phyloP scores from a whole-genome alignment of 495 filamentous ascomycete species.

The Ramalina peruviana region DNA sequence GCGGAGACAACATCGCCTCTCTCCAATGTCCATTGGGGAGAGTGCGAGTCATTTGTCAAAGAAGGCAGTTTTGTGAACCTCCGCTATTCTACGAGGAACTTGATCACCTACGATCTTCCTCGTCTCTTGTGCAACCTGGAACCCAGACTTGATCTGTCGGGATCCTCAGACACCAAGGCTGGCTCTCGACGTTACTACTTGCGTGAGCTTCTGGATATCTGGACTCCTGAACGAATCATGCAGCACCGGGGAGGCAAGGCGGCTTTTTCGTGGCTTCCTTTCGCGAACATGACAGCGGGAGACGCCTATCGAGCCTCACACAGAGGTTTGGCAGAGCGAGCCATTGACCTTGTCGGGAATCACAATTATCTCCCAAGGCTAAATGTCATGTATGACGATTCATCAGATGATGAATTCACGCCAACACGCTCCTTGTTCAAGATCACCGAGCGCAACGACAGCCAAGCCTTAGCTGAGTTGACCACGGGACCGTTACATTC shows the following conservation, averaged over 20 bases:
- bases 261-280: constrained; percentile 83
- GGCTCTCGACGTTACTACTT: constrained; percentile 68
- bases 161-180: constrained; percentile 54
- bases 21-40: constrained; percentile 70
- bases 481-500: constrained; percentile 61
- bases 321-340: constrained; percentile 50
- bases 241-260: constrained; percentile 37
- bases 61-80: constrained; percentile 71
- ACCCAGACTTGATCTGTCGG: constrained; percentile 63
- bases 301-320: constrained; percentile 55
- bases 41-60: constrained; percentile 85
- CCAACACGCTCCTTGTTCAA: constrained; percentile 68
- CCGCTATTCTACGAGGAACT: constrained; percentile 72
- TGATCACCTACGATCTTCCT: constrained; percentile 74
- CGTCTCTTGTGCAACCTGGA: constrained; percentile 61
- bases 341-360: constrained; percentile 37
- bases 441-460: constrained; percentile 56
- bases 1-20: constrained; percentile 82
- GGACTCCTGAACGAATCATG: constrained; percentile 66
- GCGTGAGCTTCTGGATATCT: constrained; percentile 73
- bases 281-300: constrained; percentile 60
- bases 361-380: constrained; percentile 35
- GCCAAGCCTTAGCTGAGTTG: constrained; percentile 51
- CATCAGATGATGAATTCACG: constrained; percentile 37
- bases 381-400: constrained; percentile 45